phyloP scores from a whole-genome alignment of 1,139 yeast genomes.

The Geotrichum cucujoidarum region DNA sequence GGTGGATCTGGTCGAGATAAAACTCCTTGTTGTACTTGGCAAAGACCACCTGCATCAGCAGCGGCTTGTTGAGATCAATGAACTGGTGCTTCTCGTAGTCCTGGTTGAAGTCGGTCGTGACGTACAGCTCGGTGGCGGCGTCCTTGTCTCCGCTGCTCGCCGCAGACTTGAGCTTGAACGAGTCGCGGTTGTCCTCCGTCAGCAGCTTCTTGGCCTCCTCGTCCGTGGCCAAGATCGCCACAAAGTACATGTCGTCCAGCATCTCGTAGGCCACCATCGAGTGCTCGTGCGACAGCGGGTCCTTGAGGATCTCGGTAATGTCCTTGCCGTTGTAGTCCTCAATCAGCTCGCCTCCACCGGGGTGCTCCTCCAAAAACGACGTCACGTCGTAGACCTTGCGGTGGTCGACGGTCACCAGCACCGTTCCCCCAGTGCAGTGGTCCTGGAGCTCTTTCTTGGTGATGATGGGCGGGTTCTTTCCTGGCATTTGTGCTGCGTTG shows the following conservation, averaged over 20 bases:
- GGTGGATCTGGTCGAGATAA: slow-evolving; percentile 90
- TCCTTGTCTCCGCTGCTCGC: slow-evolving; percentile 22
- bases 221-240: slow-evolving; percentile 58
- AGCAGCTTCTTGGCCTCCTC: slow-evolving; percentile 56
- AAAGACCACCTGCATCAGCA: slow-evolving; percentile 69
- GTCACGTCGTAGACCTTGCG: slow-evolving; percentile 83
- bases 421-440: slow-evolving; percentile 51
- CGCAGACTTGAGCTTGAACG: slow-evolving; percentile 23
- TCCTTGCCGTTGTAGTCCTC: slow-evolving; percentile 79
- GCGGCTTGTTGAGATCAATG: slow-evolving; percentile 76
- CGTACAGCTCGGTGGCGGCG: slow-evolving; percentile 61
- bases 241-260: slow-evolving; percentile 66
- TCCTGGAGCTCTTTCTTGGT: slow-evolving; percentile 43
- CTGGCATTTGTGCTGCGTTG: neutral
- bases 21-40: slow-evolving; percentile 78
- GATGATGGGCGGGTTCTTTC: slow-evolving; percentile 39
- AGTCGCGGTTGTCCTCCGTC: slow-evolving; percentile 29
- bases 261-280: slow-evolving; percentile 86
- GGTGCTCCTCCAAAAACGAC: slow-evolving; percentile 73
- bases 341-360: slow-evolving; percentile 78
- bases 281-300: slow-evolving; percentile 63
- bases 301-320: slow-evolving; percentile 73
- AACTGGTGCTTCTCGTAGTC: slow-evolving; percentile 79
- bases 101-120: slow-evolving; percentile 68
- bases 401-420: slow-evolving; percentile 73